Conservation (phyloP, 164 flowering plant genomes). For the Vitis rotundifolia region DNA sequence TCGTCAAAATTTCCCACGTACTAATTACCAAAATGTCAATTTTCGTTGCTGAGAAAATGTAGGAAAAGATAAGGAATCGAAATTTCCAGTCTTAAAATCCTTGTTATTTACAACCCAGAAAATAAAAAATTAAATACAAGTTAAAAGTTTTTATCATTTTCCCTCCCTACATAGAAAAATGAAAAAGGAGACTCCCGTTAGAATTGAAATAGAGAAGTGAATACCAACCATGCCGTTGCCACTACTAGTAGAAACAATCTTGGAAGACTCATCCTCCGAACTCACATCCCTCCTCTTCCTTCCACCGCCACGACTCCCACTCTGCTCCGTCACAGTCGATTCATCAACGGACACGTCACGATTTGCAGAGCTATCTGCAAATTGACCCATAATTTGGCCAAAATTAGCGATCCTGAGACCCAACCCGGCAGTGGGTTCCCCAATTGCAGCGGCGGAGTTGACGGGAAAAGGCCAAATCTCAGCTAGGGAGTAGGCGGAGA, state of each 20-base stretch:
- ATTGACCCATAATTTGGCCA: conserved; percentile 27
- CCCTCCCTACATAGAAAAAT: conserved; percentile 1
- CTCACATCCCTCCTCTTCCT: conserved; percentile 42
- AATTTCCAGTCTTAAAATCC: not conserved
- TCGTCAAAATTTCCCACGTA: not conserved
- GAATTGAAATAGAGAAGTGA: not conserved
- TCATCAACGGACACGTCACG: conserved; percentile 57
- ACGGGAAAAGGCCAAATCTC: conserved; percentile 68
- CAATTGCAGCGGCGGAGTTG: conserved; percentile 7
- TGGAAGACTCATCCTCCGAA: conserved; percentile 59
- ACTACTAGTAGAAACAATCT: conserved; percentile 48
- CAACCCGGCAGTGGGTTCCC: conserved; percentile 24
- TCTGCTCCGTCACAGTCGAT: conserved; percentile 66
- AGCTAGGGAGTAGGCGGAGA: conserved; percentile 52
- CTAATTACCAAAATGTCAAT: not conserved
- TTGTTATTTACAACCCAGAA: not conserved
- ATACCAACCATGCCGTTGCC: conserved; percentile 43
- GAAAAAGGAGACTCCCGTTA: not conserved
- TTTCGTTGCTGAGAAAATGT: not conserved
- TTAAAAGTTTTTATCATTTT: not conserved
- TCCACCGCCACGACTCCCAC: conserved; percentile 38
- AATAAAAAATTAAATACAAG: not conserved
- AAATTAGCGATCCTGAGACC: conserved; percentile 39
- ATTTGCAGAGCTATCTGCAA: conserved; percentile 30
- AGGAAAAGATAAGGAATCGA: not conserved